Evolutionary conservation across 371 early-diverging fungal species (phyloP).

Genomic region (Choanephora cucurbitarum): DNA sequence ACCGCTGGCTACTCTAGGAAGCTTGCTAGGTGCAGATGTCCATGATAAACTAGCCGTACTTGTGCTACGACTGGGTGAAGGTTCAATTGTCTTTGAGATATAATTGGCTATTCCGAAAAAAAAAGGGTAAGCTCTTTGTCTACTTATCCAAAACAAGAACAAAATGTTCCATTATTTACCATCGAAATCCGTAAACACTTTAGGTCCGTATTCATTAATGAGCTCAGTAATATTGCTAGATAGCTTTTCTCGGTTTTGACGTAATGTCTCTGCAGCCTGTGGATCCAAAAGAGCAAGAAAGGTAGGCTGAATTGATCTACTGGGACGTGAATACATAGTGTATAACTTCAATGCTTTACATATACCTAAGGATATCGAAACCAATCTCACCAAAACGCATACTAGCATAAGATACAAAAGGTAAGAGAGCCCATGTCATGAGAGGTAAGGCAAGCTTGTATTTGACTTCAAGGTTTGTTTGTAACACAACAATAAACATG

Average conservation of each 20-base stretch:
- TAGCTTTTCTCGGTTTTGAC: conserved; percentile 67
- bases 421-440: conserved; percentile 55
- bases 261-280: conserved; percentile 53
- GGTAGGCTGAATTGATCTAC: conserved; percentile 77
- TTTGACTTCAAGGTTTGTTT: conserved; percentile 29
- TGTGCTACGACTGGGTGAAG: conserved; percentile 18
- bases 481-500: conserved; percentile 47
- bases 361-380: conserved; percentile 75
- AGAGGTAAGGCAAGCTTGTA: conserved; percentile 43
- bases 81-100: conserved; percentile 25
- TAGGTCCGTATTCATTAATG: conserved; percentile 85
- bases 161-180: too few relatives aligned
- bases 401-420: conserved; percentile 77
- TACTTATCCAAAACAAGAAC: too few relatives aligned
- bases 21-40: conserved; percentile 26
- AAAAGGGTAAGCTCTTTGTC: background rate
- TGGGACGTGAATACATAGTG: too few relatives aligned
- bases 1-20: conserved; percentile 41
- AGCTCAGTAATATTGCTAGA: conserved; percentile 71
- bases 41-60: conserved; percentile 28
- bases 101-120: conserved; percentile 25
- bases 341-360: too few relatives aligned
- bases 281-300: conserved; percentile 66
- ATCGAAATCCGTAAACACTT: conserved; percentile 78
- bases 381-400: conserved; percentile 86